Percentiles rank a stretch among this genome's conserved stretches.
phyloP scores from a whole-genome alignment of 2,329 filamentous ascomycete genomes.

The Pestalotiopsis sp. region DNA sequence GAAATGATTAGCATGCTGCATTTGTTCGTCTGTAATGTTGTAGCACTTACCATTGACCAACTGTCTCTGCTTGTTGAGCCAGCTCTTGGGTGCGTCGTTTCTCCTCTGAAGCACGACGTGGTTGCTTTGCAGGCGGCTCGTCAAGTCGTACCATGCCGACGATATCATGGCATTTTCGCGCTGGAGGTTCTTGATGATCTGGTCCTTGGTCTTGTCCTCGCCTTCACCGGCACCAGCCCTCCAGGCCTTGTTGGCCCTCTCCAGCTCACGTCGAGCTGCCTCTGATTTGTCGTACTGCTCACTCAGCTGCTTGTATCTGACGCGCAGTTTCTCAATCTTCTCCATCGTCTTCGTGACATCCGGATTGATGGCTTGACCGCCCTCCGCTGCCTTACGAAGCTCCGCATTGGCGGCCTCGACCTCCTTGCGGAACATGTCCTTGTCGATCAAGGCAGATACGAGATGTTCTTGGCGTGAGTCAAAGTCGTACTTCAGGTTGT shows the following conservation, averaged over 20 bases:
- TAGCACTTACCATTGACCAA: conserved; percentile 58
- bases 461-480: conserved; percentile 61
- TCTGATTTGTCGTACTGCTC: conserved; percentile 63
- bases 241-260: conserved; percentile 53
- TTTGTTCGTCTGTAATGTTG: background rate
- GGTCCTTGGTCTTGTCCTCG: conserved; percentile 53
- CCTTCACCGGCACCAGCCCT: conserved; percentile 49
- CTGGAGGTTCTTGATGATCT: conserved; percentile 67
- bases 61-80: conserved; percentile 80
- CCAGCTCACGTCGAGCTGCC: conserved; percentile 55
- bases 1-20: conserved; percentile 13
- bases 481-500: conserved; percentile 48
- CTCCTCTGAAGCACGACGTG: conserved; percentile 76
- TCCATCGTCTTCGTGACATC: conserved; percentile 40
- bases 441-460: conserved; percentile 58
- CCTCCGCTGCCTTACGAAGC: conserved; percentile 36
- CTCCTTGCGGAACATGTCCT: conserved; percentile 59
- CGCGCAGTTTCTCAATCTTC: conserved; percentile 59
- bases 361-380: conserved; percentile 29
- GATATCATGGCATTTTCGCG: conserved; percentile 78
- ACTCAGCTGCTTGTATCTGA: conserved; percentile 55
- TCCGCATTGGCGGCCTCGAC: conserved; percentile 46
- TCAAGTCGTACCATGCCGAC: conserved; percentile 85
- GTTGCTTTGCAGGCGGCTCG: conserved; percentile 77
- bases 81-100: conserved; percentile 75